Percentiles rank a stretch among this genome's conserved stretches.
Conservation (phyloP, 2,329 filamentous ascomycete species). For the Xylaria digitata region DNA sequence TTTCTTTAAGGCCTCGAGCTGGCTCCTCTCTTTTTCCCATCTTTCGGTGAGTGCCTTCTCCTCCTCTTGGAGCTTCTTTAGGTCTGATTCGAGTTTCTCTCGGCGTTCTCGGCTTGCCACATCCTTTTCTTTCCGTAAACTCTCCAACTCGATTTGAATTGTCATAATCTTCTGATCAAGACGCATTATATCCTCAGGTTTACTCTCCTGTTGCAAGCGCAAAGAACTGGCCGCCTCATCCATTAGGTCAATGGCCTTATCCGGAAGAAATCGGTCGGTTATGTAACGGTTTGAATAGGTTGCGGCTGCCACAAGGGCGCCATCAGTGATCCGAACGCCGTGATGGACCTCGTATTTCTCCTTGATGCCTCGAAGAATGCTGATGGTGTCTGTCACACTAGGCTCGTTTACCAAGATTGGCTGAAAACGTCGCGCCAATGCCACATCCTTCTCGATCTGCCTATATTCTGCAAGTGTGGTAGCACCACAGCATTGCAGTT, state of each 20-base stretch:
- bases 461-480: slow-evolving; percentile 94
- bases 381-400: slow-evolving; percentile 90
- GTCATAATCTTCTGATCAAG: slow-evolving; percentile 97
- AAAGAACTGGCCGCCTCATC: slow-evolving; percentile 94
- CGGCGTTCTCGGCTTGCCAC: slow-evolving; percentile 87
- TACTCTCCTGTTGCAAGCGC: slow-evolving; percentile 93
- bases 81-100: slow-evolving; percentile 82
- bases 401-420: slow-evolving; percentile 95
- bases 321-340: slow-evolving; percentile 93
- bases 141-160: slow-evolving; percentile 96
- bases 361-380: slow-evolving; percentile 95
- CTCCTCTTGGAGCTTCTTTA: slow-evolving; percentile 82
- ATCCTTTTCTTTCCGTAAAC: slow-evolving; percentile 92
- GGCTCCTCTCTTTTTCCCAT: slow-evolving; percentile 89
- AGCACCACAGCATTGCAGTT: slow-evolving; percentile 94
- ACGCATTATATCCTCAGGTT: slow-evolving; percentile 92
- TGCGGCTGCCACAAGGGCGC: slow-evolving; percentile 89
- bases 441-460: slow-evolving; percentile 94
- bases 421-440: slow-evolving; percentile 90
- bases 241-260: slow-evolving; percentile 97
- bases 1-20: slow-evolving; percentile 88
- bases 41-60: slow-evolving; percentile 78
- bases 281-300: slow-evolving; percentile 96
- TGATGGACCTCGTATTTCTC: slow-evolving; percentile 98
- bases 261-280: slow-evolving; percentile 92